phyloP scores from a whole-genome alignment of 371 early-diverging fungal species.

The Ordospora colligata region DNA sequence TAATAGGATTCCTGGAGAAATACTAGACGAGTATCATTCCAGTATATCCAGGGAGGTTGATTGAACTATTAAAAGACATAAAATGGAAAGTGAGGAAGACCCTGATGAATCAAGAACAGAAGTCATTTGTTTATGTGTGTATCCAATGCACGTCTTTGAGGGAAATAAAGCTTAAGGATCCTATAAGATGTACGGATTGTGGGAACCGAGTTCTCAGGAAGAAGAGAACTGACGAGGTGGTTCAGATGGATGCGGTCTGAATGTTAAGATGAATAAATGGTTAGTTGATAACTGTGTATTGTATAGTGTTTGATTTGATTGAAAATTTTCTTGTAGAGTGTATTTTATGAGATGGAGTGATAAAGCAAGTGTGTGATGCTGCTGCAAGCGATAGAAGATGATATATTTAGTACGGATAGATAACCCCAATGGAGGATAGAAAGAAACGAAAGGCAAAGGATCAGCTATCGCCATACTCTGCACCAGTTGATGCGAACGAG shows the following conservation, averaged over 20 bases:
- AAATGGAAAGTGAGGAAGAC: background rate
- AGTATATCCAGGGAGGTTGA: background rate
- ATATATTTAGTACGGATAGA: too few species aligned
- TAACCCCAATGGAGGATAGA: conserved; percentile 3
- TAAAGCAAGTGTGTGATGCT: too few species aligned
- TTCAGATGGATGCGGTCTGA: conserved; percentile 32
- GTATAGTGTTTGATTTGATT: background rate
- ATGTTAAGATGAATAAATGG: background rate
- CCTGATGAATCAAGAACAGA: conserved; percentile 3
- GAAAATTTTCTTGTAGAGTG: too few species aligned
- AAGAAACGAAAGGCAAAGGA: conserved; percentile 44
- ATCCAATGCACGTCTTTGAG: conserved; percentile 11
- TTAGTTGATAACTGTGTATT: background rate
- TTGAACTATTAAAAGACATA: background rate
- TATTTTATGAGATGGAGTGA: too few species aligned
- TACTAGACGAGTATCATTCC: conserved; percentile 79
- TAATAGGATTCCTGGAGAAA: conserved; percentile 92
- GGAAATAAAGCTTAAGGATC: conserved; percentile 19
- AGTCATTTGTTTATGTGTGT: conserved; percentile 26
- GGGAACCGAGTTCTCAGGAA: conserved; percentile 36
- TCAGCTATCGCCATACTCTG: conserved; percentile 42
- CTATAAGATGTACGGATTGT: conserved; percentile 37
- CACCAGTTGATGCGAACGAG: background rate
- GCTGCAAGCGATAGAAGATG: too few species aligned
- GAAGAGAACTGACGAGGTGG: conserved; percentile 15